Evolutionary conservation across 179 eudicot species (phyloP).

Genomic region (Silene noctiflora): DNA sequence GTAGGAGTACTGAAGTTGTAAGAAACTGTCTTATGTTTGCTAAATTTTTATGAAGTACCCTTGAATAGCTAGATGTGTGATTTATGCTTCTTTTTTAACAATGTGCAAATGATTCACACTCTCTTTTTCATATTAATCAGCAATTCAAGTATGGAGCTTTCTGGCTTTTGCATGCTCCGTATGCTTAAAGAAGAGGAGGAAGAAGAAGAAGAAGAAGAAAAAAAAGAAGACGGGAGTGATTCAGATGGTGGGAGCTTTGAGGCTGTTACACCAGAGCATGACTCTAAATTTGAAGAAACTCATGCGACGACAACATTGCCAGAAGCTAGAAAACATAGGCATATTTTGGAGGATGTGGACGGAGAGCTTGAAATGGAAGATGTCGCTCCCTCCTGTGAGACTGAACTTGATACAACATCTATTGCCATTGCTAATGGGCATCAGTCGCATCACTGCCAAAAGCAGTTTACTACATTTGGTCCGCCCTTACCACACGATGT

Average conservation of each 20-base stretch:
- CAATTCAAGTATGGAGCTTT: conserved; percentile 92
- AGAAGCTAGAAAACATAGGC: conserved; percentile 58
- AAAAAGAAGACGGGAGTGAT: conserved; percentile 44
- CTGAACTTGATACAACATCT: conserved; percentile 33
- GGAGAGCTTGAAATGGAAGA: conserved; percentile 99
- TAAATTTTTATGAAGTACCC: no score
- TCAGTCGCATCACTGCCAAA: conserved; percentile 33
- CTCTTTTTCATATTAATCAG: conserved; percentile 36
- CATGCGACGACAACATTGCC: conserved; percentile 30
- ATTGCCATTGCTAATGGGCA: conserved; percentile 16
- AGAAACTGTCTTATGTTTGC: not conserved
- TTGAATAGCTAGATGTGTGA: not conserved
- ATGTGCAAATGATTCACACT: not conserved
- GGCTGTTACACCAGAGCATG: conserved; percentile 95
- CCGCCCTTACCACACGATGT: conserved; percentile 56
- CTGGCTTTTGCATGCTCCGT: conserved; percentile 87
- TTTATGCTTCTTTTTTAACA: not conserved
- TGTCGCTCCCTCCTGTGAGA: conserved; percentile 70
- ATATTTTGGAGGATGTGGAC: conserved; percentile 92
- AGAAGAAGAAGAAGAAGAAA: not conserved
- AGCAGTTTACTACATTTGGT: conserved; percentile 33
- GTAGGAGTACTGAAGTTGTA: no score
- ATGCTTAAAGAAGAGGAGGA: conserved; percentile 71
- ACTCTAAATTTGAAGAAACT: conserved; percentile 39
- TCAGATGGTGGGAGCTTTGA: conserved; percentile 88